Evolutionary conservation across 306 rosid genomes (phyloP), one percentile per base, ranked within the genome.

Genomic region (Vigna mungo): DNA sequence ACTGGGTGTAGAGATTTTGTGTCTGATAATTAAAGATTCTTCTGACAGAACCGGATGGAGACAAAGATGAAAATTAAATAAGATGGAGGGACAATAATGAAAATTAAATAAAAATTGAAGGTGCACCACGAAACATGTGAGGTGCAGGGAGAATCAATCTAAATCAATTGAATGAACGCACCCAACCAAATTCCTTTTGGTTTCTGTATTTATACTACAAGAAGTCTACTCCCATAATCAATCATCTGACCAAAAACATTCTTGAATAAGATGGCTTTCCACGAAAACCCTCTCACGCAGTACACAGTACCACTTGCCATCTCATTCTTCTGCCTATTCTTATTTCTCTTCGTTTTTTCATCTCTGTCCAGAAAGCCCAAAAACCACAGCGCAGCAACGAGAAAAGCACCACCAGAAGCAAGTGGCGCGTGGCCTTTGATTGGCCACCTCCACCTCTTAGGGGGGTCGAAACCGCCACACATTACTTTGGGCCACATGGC

Each of bases 381-480:
- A 14, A 16, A 0, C 56, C 30, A 4, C 13, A 14, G 2, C 0
- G 16, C 27, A 6, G n/a, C 9, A 34, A 11, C 74, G 1, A 16
- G 3, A 25, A 63, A 54, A 61, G 30, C 51, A 41, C 71, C 88
- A 0, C 90, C 85, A 12, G 79, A 68, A 64, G 84, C 82, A 1
- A n/a, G 47, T 1, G 85, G 88, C 0, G 74, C 83, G 4, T 73
- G 79, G 86, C 90, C 90, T 1, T 23, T 84, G 3, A 66, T 82
- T 3, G 90, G 88, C 0, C 88, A 87, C 71, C 80, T 82, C 64
- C 83, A 39, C 34, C 78, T 60, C 14, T 65, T 82, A 7, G 49
- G 67, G 1, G 80, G 85, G 0, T 13, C 84, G 10, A 55, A 68
- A 32, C 72, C 71, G 1, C 76, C 79, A 21, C 74, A 59, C 13